Conservation (phyloP, 2,329 filamentous ascomycete species). For the Fragosphaeria purpurea region DNA sequence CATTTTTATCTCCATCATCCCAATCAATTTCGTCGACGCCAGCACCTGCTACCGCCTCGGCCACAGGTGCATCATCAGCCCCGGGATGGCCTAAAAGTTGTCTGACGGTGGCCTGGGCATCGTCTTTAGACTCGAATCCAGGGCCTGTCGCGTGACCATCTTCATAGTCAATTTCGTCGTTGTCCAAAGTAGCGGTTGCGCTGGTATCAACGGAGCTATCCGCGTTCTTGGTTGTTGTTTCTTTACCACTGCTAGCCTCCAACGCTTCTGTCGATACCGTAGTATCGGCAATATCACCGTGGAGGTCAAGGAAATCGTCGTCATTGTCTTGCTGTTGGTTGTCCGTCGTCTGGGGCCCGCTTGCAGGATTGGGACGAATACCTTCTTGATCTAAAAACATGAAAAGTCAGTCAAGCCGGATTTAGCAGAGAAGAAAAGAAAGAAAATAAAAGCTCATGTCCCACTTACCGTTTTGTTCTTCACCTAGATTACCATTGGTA, state of each 20-base stretch:
- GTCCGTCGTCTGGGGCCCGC: conserved; percentile 2
- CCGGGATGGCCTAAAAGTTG: neutral
- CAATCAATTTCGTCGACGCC: conserved; percentile 25
- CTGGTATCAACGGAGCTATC: conserved; percentile 12
- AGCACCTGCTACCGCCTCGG: neutral
- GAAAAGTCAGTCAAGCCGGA: neutral
- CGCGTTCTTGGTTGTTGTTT: neutral
- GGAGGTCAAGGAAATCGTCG: conserved; percentile 12
- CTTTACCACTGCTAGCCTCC: neutral
- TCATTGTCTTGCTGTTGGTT: neutral
- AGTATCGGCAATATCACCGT: conserved; percentile 3
- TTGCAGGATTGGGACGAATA: conserved; percentile 5
- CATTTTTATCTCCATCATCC: conserved; percentile 26
- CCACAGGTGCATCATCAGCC: neutral
- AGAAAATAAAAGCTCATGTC: neutral
- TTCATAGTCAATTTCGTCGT: conserved; percentile 29
- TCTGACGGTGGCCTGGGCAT: neutral
- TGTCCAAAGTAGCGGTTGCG: conserved; percentile 21
- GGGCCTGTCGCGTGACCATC: conserved; percentile 6
- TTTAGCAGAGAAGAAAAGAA: neutral
- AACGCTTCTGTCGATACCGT: neutral
- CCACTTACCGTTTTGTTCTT: conserved; percentile 5
- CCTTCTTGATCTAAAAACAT: neutral
- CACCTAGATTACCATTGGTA: neutral
- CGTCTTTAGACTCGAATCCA: neutral